Percentiles rank a stretch among this genome's conserved stretches.
phyloP scores from a whole-genome alignment of 306 rosid genomes.

The Quillaja saponaria region DNA sequence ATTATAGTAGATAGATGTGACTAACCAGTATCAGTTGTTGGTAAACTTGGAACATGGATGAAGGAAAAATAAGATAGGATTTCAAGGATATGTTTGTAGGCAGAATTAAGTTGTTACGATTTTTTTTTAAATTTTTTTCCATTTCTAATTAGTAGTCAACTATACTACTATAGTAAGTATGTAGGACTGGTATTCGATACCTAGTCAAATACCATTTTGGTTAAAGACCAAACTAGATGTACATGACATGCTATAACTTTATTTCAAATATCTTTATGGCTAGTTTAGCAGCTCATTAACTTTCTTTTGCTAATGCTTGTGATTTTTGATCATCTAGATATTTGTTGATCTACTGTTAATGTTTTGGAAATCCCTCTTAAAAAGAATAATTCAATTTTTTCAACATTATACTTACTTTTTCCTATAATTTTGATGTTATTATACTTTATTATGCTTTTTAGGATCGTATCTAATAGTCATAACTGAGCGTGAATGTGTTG shows the following conservation, averaged over 20 bases:
- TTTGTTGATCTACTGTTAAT: conserved; percentile 22
- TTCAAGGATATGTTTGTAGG: conserved; percentile 6
- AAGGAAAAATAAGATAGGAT: background rate
- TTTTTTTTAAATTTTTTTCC: too few relatives aligned
- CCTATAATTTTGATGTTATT: conserved; percentile 28
- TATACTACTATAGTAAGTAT: too few relatives aligned
- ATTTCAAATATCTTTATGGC: conserved; percentile 18
- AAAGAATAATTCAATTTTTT: conserved; percentile 11
- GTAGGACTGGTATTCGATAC: too few relatives aligned
- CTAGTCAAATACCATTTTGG: conserved; percentile 10
- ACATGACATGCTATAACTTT: conserved; percentile 20
- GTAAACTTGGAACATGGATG: too few relatives aligned
- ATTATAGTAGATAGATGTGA: too few relatives aligned
- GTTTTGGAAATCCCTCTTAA: conserved; percentile 13
- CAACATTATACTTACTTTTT: conserved; percentile 26
- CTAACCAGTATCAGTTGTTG: too few relatives aligned
- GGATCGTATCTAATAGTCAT: conserved; percentile 85
- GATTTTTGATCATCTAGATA: conserved; percentile 19
- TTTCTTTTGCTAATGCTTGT: conserved; percentile 14
- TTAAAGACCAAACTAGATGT: conserved; percentile 27
- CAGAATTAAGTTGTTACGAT: background rate
- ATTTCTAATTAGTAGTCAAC: too few relatives aligned
- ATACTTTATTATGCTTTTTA: conserved; percentile 33
- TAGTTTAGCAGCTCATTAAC: conserved; percentile 16
- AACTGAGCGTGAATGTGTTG: conserved; percentile 66